Conservation (phyloP, 306 rosid species). For the Cucurbita moschata region DNA sequence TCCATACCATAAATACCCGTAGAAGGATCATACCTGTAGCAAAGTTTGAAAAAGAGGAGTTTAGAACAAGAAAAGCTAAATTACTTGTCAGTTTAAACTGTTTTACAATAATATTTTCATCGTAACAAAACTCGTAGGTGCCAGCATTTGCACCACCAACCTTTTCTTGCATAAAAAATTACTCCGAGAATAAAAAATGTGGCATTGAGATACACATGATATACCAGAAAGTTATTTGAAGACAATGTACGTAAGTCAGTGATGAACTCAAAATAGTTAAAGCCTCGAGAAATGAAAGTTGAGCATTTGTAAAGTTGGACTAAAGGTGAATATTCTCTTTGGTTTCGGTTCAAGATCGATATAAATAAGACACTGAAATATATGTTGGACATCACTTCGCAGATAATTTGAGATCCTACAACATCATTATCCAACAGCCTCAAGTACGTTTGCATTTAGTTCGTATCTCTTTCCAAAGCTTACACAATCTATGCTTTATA, state of each 20-base stretch:
- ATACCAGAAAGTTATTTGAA: background rate
- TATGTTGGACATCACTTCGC: background rate
- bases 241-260: background rate
- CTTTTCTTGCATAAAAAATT: background rate
- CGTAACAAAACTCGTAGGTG: background rate
- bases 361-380: background rate
- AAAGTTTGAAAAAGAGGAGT: background rate
- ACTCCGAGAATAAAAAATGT: background rate
- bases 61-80: background rate
- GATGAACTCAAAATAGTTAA: background rate
- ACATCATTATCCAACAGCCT: background rate
- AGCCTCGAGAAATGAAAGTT: background rate
- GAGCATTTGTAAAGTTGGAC: background rate
- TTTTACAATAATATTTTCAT: background rate
- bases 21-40: slow-evolving; percentile 37
- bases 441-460: background rate
- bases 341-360: background rate
- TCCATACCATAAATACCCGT: slow-evolving; percentile 62
- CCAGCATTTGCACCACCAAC: background rate
- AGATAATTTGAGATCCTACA: background rate
- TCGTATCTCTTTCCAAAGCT: background rate
- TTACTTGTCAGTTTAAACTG: background rate
- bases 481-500: background rate
- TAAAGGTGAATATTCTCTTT: background rate
- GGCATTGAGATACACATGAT: background rate